These are phyloP conservation scores for Myochromella boudieri DNA, from an alignment of 768 basidiomycete genomes.

Conservation along the genomic window DNA sequence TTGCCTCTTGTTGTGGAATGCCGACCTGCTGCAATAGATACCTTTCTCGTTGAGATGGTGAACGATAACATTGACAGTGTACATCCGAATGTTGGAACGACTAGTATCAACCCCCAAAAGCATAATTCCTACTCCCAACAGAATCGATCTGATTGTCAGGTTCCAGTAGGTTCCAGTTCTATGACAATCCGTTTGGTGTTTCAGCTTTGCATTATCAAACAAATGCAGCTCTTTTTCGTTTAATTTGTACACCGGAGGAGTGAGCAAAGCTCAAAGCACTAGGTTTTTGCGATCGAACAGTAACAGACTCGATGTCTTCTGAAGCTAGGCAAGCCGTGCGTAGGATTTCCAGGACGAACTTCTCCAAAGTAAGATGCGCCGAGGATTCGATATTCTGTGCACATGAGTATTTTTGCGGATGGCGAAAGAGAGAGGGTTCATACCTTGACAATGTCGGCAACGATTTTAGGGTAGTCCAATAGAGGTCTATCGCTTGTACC, in stretches of 20 bases:
- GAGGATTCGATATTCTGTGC: slow-evolving; percentile 47
- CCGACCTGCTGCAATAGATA: too few relatives aligned
- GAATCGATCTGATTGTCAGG: too few relatives aligned
- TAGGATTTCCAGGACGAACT: slow-evolving; percentile 50
- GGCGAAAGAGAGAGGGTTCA: not conserved
- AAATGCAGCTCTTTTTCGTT: slow-evolving; percentile 34
- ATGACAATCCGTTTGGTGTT: too few relatives aligned
- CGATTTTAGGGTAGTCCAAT: slow-evolving; percentile 37
- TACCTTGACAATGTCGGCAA: slow-evolving; percentile 35
- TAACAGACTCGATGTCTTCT: slow-evolving; percentile 36
- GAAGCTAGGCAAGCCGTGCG: slow-evolving; percentile 34
- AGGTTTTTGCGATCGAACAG: slow-evolving; percentile 64
- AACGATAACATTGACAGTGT: too few relatives aligned
- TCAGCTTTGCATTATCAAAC: too few relatives aligned
- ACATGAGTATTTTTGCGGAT: not conserved
- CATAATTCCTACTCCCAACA: too few relatives aligned
- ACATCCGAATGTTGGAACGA: too few relatives aligned
- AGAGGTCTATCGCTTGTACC: slow-evolving; percentile 19
- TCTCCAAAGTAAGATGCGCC: slow-evolving; percentile 61
- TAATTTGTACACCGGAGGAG: slow-evolving; percentile 64
- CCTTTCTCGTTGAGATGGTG: too few relatives aligned
- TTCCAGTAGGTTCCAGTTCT: too few relatives aligned
- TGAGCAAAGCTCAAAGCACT: slow-evolving; percentile 68
- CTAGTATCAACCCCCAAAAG: too few relatives aligned
- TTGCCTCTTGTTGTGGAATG: too few relatives aligned